phyloP scores from a whole-genome alignment of 1,284 basidiomycete genomes.

The Rhodofomes roseus region DNA sequence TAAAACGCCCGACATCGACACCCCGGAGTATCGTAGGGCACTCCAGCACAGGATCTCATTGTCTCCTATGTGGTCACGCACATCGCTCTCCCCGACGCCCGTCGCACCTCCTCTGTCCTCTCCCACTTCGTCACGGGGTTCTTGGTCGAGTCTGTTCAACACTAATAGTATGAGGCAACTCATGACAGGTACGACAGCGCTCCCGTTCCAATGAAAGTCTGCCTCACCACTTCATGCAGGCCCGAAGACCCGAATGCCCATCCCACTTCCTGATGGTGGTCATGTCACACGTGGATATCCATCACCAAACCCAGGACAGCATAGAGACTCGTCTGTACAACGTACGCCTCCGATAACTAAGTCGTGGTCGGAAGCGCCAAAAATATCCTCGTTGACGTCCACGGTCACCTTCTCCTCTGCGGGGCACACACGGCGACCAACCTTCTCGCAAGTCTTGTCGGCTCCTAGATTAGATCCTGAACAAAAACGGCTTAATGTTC shows the following conservation, averaged over 20 bases:
- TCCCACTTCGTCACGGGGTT: constrained; percentile 55
- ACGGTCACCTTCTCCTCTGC: constrained; percentile 40
- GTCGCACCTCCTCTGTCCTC: constrained; percentile 38
- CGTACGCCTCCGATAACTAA: constrained; percentile 37
- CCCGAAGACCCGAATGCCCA: neutral
- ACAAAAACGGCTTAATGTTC: constrained; percentile 32
- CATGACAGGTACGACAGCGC: constrained; percentile 45
- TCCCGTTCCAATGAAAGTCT: neutral
- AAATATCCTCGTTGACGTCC: constrained; percentile 14
- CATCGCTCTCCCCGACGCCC: constrained; percentile 33
- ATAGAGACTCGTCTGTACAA: constrained; percentile 19
- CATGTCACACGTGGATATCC: constrained; percentile 1
- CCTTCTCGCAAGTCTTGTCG: constrained; percentile 35
- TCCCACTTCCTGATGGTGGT: constrained; percentile 2
- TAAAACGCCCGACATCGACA: constrained; percentile 4
- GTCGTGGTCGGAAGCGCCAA: constrained; percentile 51
- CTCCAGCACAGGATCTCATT: constrained; percentile 11
- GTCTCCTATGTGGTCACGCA: constrained; percentile 38
- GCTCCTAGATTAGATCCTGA: constrained; percentile 26
- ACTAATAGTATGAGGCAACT: constrained; percentile 61
- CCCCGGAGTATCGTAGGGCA: constrained; percentile 2
- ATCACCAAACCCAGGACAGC: constrained; percentile 1
- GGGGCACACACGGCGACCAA: constrained; percentile 30
- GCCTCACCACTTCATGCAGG: neutral
- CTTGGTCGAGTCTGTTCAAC: constrained; percentile 75